These are phyloP conservation scores for Candida nitratophila DNA, from an alignment of 805 yeast genomes.

Conservation along the genomic window DNA sequence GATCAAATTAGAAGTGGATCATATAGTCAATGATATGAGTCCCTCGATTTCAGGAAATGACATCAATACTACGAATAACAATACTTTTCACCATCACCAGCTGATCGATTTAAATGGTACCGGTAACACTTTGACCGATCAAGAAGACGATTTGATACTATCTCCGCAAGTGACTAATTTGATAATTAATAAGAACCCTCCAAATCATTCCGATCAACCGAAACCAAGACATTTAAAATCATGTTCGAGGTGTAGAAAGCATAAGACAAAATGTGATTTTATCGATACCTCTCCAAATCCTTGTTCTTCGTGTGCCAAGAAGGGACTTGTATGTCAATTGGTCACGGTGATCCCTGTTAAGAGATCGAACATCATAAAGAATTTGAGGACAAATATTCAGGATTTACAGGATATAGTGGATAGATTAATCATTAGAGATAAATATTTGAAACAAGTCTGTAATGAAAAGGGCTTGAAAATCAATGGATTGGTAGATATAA, in stretches of 20 bases:
- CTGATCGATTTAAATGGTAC: too few species aligned
- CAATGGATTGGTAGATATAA: slow-evolving; percentile 24
- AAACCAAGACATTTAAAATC: slow-evolving; percentile 44
- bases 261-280: slow-evolving; percentile 63
- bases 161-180: slow-evolving; percentile 16
- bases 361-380: slow-evolving; percentile 33
- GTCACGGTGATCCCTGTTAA: slow-evolving; percentile 51
- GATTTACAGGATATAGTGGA: slow-evolving; percentile 23
- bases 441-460: slow-evolving; percentile 17
- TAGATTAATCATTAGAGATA: slow-evolving; percentile 19
- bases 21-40: too few species aligned
- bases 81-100: too few species aligned
- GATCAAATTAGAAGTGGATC: too few species aligned
- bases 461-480: slow-evolving; percentile 19
- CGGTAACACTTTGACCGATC: too few species aligned
- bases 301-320: slow-evolving; percentile 49
- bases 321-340: slow-evolving; percentile 44
- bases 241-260: slow-evolving; percentile 58
- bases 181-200: slow-evolving; percentile 13
- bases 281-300: slow-evolving; percentile 42
- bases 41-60: too few species aligned
- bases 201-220: slow-evolving; percentile 14
- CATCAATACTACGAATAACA: too few species aligned
- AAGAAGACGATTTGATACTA: too few species aligned
- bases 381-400: slow-evolving; percentile 25